phyloP scores from a whole-genome alignment of 2,329 filamentous ascomycete genomes.

The Exophiala xenobiotica region DNA sequence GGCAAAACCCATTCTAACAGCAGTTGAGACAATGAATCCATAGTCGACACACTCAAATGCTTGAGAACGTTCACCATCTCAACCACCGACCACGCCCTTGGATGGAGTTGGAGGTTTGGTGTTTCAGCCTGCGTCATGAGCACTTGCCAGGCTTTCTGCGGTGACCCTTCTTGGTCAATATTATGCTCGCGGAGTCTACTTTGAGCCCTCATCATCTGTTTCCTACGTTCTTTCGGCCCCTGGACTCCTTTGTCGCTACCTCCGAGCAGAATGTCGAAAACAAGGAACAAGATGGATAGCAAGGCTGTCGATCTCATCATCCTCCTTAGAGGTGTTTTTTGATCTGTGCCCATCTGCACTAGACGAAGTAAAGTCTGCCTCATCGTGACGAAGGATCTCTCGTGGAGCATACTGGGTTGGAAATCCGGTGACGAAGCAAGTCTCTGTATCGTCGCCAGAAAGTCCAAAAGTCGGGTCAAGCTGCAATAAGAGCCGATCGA shows the following conservation, averaged over 20 bases:
- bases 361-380: constrained; percentile 6
- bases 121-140: constrained; percentile 15
- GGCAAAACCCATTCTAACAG: constrained; percentile 12
- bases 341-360: not conserved
- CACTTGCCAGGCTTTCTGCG: constrained; percentile 12
- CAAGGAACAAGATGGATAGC: constrained; percentile 8
- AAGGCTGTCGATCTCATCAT: constrained; percentile 9
- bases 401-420: constrained; percentile 6
- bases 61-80: constrained; percentile 17
- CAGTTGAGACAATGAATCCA: constrained; percentile 13
- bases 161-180: constrained; percentile 13
- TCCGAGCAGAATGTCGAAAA: constrained; percentile 13
- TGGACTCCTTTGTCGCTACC: constrained; percentile 2
- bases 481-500: not conserved
- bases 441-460: constrained; percentile 7
- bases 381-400: constrained; percentile 8
- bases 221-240: not conserved
- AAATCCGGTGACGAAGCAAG: constrained; percentile 1
- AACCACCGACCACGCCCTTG: constrained; percentile 13
- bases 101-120: constrained; percentile 10
- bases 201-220: constrained; percentile 7
- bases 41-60: constrained; percentile 9
- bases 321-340: constrained; percentile 2
- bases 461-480: constrained; percentile 9
- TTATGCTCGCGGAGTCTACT: constrained; percentile 6